A percentile compares a stretch with the other conserved stretches of the same genome.
Evolutionary conservation across 108 stramenopile species (phyloP).

Genomic region (Licmophora abbreviata): DNA sequence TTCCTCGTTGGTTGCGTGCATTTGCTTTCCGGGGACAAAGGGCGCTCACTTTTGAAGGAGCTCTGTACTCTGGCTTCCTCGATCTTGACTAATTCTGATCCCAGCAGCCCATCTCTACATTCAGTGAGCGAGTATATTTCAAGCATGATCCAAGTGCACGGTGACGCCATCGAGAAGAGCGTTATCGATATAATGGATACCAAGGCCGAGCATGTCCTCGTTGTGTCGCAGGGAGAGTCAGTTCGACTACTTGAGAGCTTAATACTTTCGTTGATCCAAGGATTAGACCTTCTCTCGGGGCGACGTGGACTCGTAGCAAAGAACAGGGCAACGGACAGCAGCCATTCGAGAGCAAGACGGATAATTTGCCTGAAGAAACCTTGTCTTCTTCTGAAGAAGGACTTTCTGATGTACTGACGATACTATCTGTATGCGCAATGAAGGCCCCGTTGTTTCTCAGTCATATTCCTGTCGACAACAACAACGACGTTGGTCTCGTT

Average conservation of each 20-base stretch:
- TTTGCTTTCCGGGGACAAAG: neutral
- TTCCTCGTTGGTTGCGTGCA: neutral
- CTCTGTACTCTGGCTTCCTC: neutral
- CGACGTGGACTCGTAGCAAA: slow-evolving; percentile 9
- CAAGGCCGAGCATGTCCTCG: neutral
- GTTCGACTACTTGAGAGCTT: neutral
- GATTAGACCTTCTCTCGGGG: slow-evolving; percentile 2
- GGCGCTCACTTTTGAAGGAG: slow-evolving; percentile 1
- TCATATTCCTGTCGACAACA: slow-evolving; percentile 8
- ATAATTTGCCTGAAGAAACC: neutral
- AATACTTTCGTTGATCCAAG: neutral
- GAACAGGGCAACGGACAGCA: slow-evolving; percentile 25
- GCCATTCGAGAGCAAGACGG: slow-evolving; percentile 19
- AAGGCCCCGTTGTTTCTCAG: slow-evolving; percentile 16
- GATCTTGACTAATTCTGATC: neutral
- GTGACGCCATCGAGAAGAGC: slow-evolving; percentile 1
- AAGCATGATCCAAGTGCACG: slow-evolving; percentile 5
- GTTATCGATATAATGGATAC: neutral
- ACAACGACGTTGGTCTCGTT: slow-evolving; percentile 8
- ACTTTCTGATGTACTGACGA: slow-evolving; percentile 9
- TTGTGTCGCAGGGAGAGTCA: neutral
- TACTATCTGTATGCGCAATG: slow-evolving; percentile 10
- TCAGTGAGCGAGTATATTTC: slow-evolving; percentile 1
- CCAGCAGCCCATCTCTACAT: neutral
- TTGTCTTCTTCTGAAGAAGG: neutral